Base-by-base conservation (phyloP, 805 yeast species). In the Saturnispora dispora region DNA sequence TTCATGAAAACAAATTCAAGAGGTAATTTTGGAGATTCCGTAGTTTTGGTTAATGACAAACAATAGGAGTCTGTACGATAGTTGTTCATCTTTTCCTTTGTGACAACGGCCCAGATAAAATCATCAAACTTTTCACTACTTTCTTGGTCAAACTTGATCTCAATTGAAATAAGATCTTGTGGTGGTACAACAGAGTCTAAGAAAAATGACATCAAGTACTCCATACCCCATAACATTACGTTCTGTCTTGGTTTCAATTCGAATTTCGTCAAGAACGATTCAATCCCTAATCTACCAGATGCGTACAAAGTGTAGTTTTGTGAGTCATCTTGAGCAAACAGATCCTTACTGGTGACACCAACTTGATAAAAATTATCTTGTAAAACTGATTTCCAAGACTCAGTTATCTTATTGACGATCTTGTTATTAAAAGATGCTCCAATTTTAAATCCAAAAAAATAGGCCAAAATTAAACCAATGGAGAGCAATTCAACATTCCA, bases 211-310 rank as follows among this genome's bases (percentile, higher is more conserved):
- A 87, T 62, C 17, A 80, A 60, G 47, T 68, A 64, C 68, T 93
- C 97, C 67, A 82, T 67, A 17, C 77, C 36, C 77, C 85, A 77
- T 53, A 85, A 71, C 57, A 88, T 71, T 28, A 84, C 60, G 68
- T 90, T 91, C 65, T 88, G 90, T 72, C 98, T 83, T 54, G 95
- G 80, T 55, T 79, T 73, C 67, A 90, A 73, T 52, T 75, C 76
- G 64, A 89, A 73, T 55, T 76, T 79, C 45, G 83, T 73, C 52
- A 76, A 70, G 52, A 89, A 69, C 51, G 78, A 74, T 54, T 80
- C 80, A 54, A 93, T 76, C 65, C 88, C 83, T 53, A 79, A 71
- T 67, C 99, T 82, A 55, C 99, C 99, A 52, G 96, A 78, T 42
- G 96, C 95, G 65, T 88, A 93, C 36, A 86, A 73, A 10, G 72